Percentiles rank a stretch among this genome's conserved stretches.
These are phyloP conservation scores for Coniosporium apollinis DNA, from an alignment of 495 filamentous ascomycete species.

Conservation along the genomic window DNA sequence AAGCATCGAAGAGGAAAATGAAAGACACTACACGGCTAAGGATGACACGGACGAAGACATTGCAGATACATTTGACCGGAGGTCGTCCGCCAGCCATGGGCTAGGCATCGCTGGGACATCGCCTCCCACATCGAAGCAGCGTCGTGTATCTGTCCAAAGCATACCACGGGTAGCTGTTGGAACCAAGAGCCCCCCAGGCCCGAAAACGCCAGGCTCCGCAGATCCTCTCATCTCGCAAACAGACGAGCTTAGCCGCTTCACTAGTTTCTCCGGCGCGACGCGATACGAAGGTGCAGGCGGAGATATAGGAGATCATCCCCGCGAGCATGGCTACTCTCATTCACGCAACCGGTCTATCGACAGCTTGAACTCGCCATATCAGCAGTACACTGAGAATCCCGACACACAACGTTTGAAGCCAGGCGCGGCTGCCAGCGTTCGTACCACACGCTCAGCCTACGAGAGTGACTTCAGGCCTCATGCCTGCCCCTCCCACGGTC, in stretches of 20 bases:
- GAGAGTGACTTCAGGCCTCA: constrained; percentile 5
- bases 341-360: no score
- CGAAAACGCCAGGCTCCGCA: constrained; percentile 6
- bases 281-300: no score
- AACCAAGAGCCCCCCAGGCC: constrained; percentile 1
- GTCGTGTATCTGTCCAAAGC: constrained; percentile 9
- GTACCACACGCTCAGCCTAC: not conserved
- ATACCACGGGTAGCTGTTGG: constrained; percentile 9
- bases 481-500: constrained; percentile 15
- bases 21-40: no score
- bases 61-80: constrained; percentile 3
- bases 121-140: not conserved
- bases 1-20: no score
- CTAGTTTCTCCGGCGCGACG: no score
- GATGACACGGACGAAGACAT: no score
- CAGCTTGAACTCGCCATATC: not conserved
- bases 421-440: not conserved
- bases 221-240: constrained; percentile 5
- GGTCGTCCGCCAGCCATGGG: constrained; percentile 1
- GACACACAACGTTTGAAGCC: not conserved
- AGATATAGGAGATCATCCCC: no score
- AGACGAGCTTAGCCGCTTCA: not conserved
- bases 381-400: not conserved
- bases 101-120: constrained; percentile 10
- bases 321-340: no score